A percentile compares a stretch with the other conserved stretches of the same genome.
These are phyloP conservation scores for Capsella rubella DNA, from an alignment of 441 rosid genomes.

Conservation along the genomic window DNA sequence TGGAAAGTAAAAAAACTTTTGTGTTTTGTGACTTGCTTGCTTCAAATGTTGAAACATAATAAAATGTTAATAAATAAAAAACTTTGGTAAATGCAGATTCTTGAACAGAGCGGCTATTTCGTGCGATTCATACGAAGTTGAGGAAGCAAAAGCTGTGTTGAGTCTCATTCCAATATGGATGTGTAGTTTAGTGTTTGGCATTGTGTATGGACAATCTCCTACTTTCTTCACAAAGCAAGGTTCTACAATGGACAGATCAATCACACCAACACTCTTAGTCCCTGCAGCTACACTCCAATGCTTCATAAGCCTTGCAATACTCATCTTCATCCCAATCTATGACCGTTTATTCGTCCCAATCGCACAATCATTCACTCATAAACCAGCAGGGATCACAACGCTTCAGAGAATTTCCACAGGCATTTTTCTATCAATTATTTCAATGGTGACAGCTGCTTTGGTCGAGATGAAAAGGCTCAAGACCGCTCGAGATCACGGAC, in stretches of 20 bases:
- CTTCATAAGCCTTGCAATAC: slow-evolving; percentile 42
- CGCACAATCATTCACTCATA: slow-evolving; percentile 46
- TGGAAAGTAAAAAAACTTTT: no score
- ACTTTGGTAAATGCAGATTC: slow-evolving; percentile 43
- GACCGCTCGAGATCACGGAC: slow-evolving; percentile 23
- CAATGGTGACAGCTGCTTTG: slow-evolving; percentile 54
- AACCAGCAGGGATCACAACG: slow-evolving; percentile 56
- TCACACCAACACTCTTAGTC: slow-evolving; percentile 43
- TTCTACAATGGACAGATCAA: slow-evolving; percentile 51
- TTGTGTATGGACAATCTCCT: slow-evolving; percentile 47
- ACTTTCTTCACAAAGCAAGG: slow-evolving; percentile 65
- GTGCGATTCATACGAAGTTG: slow-evolving; percentile 46
- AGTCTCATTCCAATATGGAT: slow-evolving; percentile 60
- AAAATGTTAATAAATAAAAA: no score
- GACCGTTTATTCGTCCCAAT: slow-evolving; percentile 55
- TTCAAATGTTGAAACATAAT: no score
- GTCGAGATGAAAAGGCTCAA: slow-evolving; percentile 54
- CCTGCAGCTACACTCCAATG: slow-evolving; percentile 60
- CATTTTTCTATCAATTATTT: slow-evolving; percentile 38
- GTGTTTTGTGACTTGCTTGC: not conserved
- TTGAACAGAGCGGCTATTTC: slow-evolving; percentile 46
- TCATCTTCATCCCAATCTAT: slow-evolving; percentile 52
- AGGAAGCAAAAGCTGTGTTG: slow-evolving; percentile 51
- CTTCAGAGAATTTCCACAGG: slow-evolving; percentile 63
- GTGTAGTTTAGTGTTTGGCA: slow-evolving; percentile 43